Conservation (phyloP, 2,329 filamentous ascomycete genomes). For the Fusarium udum region DNA sequence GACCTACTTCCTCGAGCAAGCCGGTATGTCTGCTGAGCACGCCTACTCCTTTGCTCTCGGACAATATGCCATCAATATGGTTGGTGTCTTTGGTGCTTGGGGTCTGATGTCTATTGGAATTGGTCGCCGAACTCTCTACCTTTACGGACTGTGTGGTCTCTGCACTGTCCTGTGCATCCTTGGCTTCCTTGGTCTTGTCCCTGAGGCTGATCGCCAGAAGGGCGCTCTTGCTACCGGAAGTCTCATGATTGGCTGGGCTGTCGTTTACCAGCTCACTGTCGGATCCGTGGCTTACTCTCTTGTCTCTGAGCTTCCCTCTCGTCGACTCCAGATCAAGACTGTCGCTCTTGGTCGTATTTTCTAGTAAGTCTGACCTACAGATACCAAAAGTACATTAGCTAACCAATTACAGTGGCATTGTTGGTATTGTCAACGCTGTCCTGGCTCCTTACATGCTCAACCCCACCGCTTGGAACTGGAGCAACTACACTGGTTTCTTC, state of each 20-base stretch:
- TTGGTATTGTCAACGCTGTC: slow-evolving; percentile 82
- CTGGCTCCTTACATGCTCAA: slow-evolving; percentile 94
- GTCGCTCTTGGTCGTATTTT: slow-evolving; percentile 85
- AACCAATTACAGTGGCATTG: slow-evolving; percentile 68
- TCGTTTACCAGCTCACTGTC: slow-evolving; percentile 86
- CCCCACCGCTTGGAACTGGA: slow-evolving; percentile 86
- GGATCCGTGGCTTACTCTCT: slow-evolving; percentile 91
- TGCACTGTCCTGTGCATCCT: slow-evolving; percentile 81
- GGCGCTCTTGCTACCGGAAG: slow-evolving; percentile 80
- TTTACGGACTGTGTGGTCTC: slow-evolving; percentile 79
- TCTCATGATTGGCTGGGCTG: slow-evolving; percentile 84
- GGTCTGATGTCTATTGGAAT: slow-evolving; percentile 78
- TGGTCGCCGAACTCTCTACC: slow-evolving; percentile 79
- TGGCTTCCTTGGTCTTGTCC: slow-evolving; percentile 83
- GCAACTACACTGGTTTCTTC: slow-evolving; percentile 88
- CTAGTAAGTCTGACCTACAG: slow-evolving; percentile 58
- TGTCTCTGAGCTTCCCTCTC: slow-evolving; percentile 83
- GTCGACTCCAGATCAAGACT: slow-evolving; percentile 88
- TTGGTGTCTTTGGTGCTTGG: slow-evolving; percentile 84
- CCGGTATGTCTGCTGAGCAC: slow-evolving; percentile 61
- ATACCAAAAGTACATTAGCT: background rate
- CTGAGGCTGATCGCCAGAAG: slow-evolving; percentile 64
- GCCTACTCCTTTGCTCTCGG: slow-evolving; percentile 68
- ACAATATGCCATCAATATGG: slow-evolving; percentile 77
- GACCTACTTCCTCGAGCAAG: slow-evolving; percentile 70